Percentiles rank a stretch among this genome's conserved stretches.
Evolutionary conservation across 2,329 filamentous ascomycete species (phyloP).

Genomic region (Sarocladiaceae sp.): DNA sequence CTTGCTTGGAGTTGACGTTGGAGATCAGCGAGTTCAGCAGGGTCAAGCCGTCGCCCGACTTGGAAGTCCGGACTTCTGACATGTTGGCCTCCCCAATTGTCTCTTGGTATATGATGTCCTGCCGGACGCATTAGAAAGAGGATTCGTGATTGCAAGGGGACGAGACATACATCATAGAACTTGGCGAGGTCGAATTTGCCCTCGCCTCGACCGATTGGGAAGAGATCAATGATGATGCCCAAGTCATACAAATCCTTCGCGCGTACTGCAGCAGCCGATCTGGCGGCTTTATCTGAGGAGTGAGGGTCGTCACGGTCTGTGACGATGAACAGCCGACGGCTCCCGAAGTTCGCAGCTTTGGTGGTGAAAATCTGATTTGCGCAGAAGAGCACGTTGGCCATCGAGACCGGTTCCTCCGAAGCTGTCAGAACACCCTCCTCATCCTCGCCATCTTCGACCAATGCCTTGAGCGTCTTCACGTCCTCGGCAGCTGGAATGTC

Average conservation of each 20-base stretch:
- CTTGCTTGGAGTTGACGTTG: constrained; percentile 85
- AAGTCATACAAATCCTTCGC: constrained; percentile 95
- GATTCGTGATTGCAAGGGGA: neutral
- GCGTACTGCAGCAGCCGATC: constrained; percentile 72
- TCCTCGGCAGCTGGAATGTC: constrained; percentile 82
- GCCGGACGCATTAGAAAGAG: neutral
- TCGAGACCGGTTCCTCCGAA: constrained; percentile 62
- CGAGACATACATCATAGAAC: constrained; percentile 74
- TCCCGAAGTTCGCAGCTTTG: constrained; percentile 89
- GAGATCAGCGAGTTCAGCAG: constrained; percentile 75
- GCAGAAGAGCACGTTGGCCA: constrained; percentile 88
- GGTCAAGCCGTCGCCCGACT: constrained; percentile 67
- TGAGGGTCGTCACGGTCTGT: constrained; percentile 92
- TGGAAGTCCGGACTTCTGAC: constrained; percentile 52
- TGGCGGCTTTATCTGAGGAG: constrained; percentile 60
- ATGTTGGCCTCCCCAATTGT: constrained; percentile 59
- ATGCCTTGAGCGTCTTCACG: constrained; percentile 68
- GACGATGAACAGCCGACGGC: constrained; percentile 86
- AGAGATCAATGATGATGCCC: constrained; percentile 85
- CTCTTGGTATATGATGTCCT: constrained; percentile 88
- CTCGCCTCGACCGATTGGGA: constrained; percentile 70
- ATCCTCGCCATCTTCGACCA: constrained; percentile 75
- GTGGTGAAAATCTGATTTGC: constrained; percentile 96
- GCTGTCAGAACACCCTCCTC: constrained; percentile 63
- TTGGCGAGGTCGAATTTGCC: constrained; percentile 72